Evolutionary conservation across 305 asterid genomes (phyloP), one percentile per base, ranked within the genome.

Genomic region (Rubia peregrina): DNA sequence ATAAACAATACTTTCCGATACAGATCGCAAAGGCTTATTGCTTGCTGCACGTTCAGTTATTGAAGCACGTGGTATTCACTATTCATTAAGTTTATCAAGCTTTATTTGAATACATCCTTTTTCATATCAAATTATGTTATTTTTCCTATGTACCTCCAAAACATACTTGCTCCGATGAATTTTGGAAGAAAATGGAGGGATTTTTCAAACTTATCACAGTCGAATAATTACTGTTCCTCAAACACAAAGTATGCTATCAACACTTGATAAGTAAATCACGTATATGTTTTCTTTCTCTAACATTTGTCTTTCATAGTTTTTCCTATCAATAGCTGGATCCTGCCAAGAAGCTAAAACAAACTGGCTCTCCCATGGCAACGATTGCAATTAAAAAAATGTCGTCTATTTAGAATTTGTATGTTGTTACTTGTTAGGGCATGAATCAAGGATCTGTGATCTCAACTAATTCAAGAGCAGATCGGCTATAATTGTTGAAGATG

Each of bases 121-220:
- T 69, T 62, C 16, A 11, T 41, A 41, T 61, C 2, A 26, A 67
- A 56, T 51, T 67, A 41, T 57, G 21, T 41, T 65, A 19, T 43
- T 61, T 55, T 33, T 40, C 24, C 43, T 5, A 7, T 68, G 57
- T 41, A 61, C 48, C 59, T 67, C 76, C 76, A 72, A 76, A 51
- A 60, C 53, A 59, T 42, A 70, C 76, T 49, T 76, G 73, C 55
- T 67, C 70, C 19, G 14, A 1, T 68, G 63, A 67, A 5, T 77
- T 72, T 62, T 72, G 80, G 80, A 62, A 73, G 71, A 9, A 43
- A 77, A 30, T 68, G 74, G 77, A 77, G 57, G 3, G 49, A 19
- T 0, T 68, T 53, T 68, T 77, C 44, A 71, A 77, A 67, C 66
- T 74, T 8, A 19, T 68, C 12, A 21, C 71, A 44, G 40, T 61